Percentiles rank a stretch among this genome's conserved stretches.
phyloP scores from a whole-genome alignment of 2,329 filamentous ascomycete species.

The Geosmithia putterillii region DNA sequence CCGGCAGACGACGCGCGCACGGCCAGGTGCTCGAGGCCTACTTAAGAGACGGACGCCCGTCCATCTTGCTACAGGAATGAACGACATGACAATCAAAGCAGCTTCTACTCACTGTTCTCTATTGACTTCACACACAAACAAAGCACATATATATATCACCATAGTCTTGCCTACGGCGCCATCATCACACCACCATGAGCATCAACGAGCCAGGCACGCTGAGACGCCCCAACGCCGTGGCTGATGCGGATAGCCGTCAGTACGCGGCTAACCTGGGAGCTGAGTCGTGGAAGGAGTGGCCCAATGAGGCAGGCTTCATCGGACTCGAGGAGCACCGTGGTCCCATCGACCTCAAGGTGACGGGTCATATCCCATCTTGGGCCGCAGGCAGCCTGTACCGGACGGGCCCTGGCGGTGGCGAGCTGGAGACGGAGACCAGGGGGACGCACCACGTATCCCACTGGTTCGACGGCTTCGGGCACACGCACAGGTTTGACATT shows the following conservation, averaged over 20 bases:
- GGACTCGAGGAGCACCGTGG: conserved; percentile 51
- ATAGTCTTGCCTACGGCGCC: background rate
- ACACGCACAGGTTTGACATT: conserved; percentile 63
- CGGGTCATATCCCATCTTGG: conserved; percentile 58
- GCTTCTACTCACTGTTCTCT: too few relatives aligned
- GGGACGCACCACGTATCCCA: conserved; percentile 54
- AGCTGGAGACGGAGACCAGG: conserved; percentile 42
- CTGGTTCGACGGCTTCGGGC: conserved; percentile 72
- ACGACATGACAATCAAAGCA: too few relatives aligned
- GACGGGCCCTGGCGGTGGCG: conserved; percentile 58
- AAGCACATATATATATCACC: background rate
- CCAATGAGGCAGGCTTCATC: conserved; percentile 46
- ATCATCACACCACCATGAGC: conserved; percentile 1
- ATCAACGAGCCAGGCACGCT: conserved; percentile 13
- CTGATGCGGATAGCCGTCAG: conserved; percentile 11
- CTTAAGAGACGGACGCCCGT: too few relatives aligned
- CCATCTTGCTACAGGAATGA: background rate
- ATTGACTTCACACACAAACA: too few relatives aligned
- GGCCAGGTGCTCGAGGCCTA: too few relatives aligned
- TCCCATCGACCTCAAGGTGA: conserved; percentile 50
- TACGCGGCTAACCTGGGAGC: conserved; percentile 13
- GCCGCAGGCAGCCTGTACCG: conserved; percentile 61
- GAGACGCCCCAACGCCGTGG: conserved; percentile 13
- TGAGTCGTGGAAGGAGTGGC: conserved; percentile 28
- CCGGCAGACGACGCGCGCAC: too few relatives aligned